Percentiles rank a stretch among this genome's conserved stretches.
Conservation (phyloP, 148 eudicot genomes). For the Nepenthes gracilis region DNA sequence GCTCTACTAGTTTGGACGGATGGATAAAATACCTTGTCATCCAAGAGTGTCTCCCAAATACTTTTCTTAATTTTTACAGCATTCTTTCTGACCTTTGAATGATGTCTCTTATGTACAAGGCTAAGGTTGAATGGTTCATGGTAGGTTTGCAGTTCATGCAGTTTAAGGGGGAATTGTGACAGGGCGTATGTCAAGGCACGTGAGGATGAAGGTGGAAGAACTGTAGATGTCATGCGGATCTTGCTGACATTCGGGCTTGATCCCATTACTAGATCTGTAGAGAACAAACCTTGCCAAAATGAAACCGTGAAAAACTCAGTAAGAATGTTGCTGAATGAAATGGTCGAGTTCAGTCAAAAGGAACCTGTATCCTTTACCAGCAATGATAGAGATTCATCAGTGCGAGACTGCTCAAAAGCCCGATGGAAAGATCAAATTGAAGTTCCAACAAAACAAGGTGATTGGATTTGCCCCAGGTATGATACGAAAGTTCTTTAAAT, state of each 20-base stretch:
- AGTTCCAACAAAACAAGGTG: constrained; percentile 27
- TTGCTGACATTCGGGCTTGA: constrained; percentile 39
- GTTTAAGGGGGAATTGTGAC: constrained; percentile 48
- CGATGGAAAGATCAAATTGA: constrained; percentile 12
- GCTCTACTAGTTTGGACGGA: background rate
- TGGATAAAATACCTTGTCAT: background rate
- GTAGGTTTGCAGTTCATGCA: constrained; percentile 58
- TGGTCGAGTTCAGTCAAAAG: constrained; percentile 23
- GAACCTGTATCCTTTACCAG: constrained; percentile 12
- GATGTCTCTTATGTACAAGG: background rate
- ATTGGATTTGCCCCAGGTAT: constrained; percentile 57
- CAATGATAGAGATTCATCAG: constrained; percentile 8
- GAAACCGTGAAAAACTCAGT: constrained; percentile 31
- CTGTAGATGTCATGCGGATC: constrained; percentile 61
- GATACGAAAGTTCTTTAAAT: background rate
- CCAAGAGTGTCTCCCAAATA: background rate
- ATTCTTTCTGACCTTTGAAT: background rate
- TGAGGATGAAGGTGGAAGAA: constrained; percentile 36
- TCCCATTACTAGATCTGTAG: constrained; percentile 21
- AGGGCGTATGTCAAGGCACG: constrained; percentile 41
- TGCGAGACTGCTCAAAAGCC: constrained; percentile 9
- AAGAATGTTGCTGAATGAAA: constrained; percentile 37
- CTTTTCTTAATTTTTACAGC: background rate
- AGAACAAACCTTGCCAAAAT: constrained; percentile 27
- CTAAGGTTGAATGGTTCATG: constrained; percentile 3